These are phyloP conservation scores for Gelatoporia subvermispora DNA, from an alignment of 768 basidiomycete species.

Conservation along the genomic window DNA sequence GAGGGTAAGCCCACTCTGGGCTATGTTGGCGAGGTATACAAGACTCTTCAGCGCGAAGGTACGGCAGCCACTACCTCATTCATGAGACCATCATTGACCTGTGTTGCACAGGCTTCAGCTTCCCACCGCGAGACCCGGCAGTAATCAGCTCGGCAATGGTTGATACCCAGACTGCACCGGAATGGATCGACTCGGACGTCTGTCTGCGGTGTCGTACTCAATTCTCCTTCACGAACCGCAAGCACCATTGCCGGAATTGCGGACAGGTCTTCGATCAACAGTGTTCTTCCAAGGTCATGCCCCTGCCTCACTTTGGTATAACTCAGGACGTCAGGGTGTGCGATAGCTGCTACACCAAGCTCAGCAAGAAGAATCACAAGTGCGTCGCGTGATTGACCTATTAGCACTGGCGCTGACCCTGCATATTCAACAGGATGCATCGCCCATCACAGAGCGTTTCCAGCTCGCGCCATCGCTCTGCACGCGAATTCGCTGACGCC, in stretches of 20 bases:
- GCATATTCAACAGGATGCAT: slow-evolving; percentile 38
- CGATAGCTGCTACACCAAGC: slow-evolving; percentile 81
- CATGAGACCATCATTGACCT: neutral
- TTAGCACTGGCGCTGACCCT: neutral
- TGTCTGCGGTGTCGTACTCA: slow-evolving; percentile 89
- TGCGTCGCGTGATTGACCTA: slow-evolving; percentile 33
- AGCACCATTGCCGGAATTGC: slow-evolving; percentile 98
- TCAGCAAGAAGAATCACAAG: slow-evolving; percentile 60
- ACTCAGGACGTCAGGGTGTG: slow-evolving; percentile 90
- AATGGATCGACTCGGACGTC: slow-evolving; percentile 95
- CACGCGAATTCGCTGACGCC: slow-evolving; percentile 68
- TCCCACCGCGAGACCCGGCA: slow-evolving; percentile 75
- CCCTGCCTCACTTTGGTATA: slow-evolving; percentile 92
- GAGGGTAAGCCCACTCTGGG: slow-evolving; percentile 69
- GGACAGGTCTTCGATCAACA: slow-evolving; percentile 94
- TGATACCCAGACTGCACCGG: slow-evolving; percentile 86
- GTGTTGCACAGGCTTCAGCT: slow-evolving; percentile 57
- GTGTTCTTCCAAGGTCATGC: slow-evolving; percentile 80
- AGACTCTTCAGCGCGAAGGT: slow-evolving; percentile 73
- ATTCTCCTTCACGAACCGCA: slow-evolving; percentile 93
- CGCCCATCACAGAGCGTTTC: slow-evolving; percentile 53
- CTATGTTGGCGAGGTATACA: slow-evolving; percentile 81
- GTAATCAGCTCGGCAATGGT: slow-evolving; percentile 79
- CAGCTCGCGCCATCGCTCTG: slow-evolving; percentile 47
- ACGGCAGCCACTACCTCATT: slow-evolving; percentile 18